Conservation (phyloP, 1,139 yeast genomes). For the Wickerhamomyces sp. region DNA sequence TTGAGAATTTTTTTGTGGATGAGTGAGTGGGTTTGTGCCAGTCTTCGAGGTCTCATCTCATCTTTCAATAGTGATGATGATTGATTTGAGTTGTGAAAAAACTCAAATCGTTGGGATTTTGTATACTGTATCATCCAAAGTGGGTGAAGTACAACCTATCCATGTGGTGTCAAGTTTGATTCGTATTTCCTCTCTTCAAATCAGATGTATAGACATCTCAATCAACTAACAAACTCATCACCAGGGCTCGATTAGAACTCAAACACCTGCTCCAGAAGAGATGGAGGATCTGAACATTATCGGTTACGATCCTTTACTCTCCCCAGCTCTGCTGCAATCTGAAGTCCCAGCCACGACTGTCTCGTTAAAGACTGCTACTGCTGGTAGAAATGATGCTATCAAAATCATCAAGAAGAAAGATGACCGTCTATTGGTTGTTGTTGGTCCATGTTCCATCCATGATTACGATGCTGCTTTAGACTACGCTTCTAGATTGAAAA, state of each 20-base stretch:
- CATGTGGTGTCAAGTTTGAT: no score
- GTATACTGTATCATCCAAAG: no score
- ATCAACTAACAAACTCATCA: no score
- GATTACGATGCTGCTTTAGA: slow-evolving; percentile 87
- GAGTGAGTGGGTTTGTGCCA: no score
- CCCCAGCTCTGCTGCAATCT: slow-evolving; percentile 80
- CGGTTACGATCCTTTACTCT: slow-evolving; percentile 86
- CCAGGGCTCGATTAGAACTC: background rate
- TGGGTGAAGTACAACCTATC: no score
- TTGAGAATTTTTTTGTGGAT: no score
- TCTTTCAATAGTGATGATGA: no score
- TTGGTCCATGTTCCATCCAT: slow-evolving; percentile 97
- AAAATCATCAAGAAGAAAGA: slow-evolving; percentile 67
- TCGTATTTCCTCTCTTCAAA: no score
- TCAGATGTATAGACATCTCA: no score
- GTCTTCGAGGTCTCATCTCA: no score
- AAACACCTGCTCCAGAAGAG: slow-evolving; percentile 60
- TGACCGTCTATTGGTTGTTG: slow-evolving; percentile 76
- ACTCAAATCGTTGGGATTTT: no score
- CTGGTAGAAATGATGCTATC: slow-evolving; percentile 73
- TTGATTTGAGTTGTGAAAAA: no score
- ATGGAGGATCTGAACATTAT: slow-evolving; percentile 78
- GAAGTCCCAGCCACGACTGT: slow-evolving; percentile 66
- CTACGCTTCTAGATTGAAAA: slow-evolving; percentile 68
- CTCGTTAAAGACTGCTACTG: slow-evolving; percentile 62